Percentiles rank a stretch among this genome's conserved stretches.
Evolutionary conservation across 1,284 basidiomycete genomes (phyloP).

Genomic region (Pyrrhoderma noxium): DNA sequence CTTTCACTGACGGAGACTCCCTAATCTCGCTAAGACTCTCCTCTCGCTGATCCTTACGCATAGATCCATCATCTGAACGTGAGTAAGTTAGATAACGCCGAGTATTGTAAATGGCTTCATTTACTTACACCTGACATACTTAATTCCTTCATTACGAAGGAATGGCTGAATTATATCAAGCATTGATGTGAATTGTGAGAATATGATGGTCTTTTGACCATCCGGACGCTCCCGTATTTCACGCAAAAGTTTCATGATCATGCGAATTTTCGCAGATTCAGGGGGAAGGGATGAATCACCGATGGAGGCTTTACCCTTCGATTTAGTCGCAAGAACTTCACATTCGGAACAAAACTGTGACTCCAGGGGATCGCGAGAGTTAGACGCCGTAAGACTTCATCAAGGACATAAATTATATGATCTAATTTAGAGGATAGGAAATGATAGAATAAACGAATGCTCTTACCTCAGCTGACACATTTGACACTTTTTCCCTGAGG

Average conservation of each 20-base stretch:
- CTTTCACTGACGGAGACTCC: conserved; percentile 45
- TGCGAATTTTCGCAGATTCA: conserved; percentile 83
- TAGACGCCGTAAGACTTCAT: conserved; percentile 36
- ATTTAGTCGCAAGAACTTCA: conserved; percentile 39
- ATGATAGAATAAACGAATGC: background rate
- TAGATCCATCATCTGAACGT: conserved; percentile 75
- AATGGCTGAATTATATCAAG: conserved; percentile 84
- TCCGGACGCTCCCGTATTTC: conserved; percentile 59
- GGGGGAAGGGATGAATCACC: conserved; percentile 37
- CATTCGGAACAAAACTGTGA: conserved; percentile 54
- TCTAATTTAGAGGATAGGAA: background rate
- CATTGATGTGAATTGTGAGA: conserved; percentile 88
- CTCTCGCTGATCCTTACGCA: conserved; percentile 73
- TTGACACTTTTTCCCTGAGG: conserved; percentile 55
- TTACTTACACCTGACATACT: conserved; percentile 84
- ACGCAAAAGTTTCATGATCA: conserved; percentile 67
- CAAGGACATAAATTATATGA: too few relatives aligned
- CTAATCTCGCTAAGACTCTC: conserved; percentile 69
- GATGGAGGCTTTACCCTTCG: conserved; percentile 28
- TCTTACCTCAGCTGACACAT: conserved; percentile 60
- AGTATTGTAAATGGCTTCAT: background rate
- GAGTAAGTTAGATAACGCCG: background rate
- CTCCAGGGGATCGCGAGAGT: conserved; percentile 30
- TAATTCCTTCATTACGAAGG: conserved; percentile 55
- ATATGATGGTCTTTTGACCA: conserved; percentile 81